phyloP scores from a whole-genome alignment of 1,139 yeast species.

The Geotrichum carabidarum region DNA sequence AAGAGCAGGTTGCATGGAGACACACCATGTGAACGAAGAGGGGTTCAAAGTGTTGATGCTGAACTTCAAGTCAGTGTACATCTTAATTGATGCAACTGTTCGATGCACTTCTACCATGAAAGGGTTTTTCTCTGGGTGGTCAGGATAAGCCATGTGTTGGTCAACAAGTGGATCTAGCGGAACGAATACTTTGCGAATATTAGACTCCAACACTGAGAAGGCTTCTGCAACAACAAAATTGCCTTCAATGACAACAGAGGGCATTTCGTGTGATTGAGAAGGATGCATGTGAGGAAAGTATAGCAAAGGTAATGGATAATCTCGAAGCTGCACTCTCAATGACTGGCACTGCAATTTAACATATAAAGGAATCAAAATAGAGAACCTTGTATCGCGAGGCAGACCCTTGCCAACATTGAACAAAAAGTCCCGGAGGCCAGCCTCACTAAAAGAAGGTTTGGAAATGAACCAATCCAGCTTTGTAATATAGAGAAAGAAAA shows the following conservation, averaged over 20 bases:
- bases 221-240: conserved; percentile 54
- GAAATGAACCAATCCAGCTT: conserved; percentile 52
- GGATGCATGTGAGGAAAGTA: conserved; percentile 40
- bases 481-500: conserved; percentile 54
- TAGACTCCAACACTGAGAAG: conserved; percentile 42
- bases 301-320: conserved; percentile 59
- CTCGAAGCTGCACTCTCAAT: conserved; percentile 54
- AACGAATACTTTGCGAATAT: conserved; percentile 58
- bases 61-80: conserved; percentile 58
- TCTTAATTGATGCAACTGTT: conserved; percentile 70
- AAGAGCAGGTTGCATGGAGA: conserved; percentile 75
- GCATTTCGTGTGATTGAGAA: conserved; percentile 34
- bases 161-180: conserved; percentile 51
- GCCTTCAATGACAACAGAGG: conserved; percentile 42
- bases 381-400: conserved; percentile 64
- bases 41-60: conserved; percentile 53
- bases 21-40: conserved; percentile 79
- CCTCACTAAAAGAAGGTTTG: conserved; percentile 53
- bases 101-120: conserved; percentile 66
- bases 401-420: conserved; percentile 75
- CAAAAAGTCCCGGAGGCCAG: conserved; percentile 55
- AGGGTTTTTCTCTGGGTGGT: conserved; percentile 30
- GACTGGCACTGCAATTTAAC: conserved; percentile 48
- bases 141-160: conserved; percentile 4
- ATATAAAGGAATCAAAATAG: conserved; percentile 62